These are phyloP conservation scores for Acer negundo DNA, from an alignment of 345 rosid species.

Conservation along the genomic window DNA sequence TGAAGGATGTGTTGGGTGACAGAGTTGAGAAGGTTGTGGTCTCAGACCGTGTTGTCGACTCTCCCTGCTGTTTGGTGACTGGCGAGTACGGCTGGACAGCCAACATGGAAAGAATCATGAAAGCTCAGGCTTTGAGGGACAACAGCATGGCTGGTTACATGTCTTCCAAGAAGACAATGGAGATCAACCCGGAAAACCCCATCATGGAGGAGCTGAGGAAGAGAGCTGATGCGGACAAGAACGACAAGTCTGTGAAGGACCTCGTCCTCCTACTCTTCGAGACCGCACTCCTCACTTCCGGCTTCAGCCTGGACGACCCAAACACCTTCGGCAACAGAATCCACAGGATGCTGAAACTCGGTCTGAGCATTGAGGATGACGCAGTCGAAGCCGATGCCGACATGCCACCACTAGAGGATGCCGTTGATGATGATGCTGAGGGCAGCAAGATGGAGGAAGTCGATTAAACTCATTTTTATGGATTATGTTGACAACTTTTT, in stretches of 20 bases:
- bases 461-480: conserved; percentile 41
- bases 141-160: conserved; percentile 88
- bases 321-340: conserved; percentile 87
- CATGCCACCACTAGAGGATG: conserved; percentile 77
- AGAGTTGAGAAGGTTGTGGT: conserved; percentile 82
- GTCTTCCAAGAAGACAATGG: conserved; percentile 91
- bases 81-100: conserved; percentile 93
- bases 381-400: conserved; percentile 69
- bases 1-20: conserved; percentile 81
- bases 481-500: too few relatives aligned
- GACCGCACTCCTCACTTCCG: conserved; percentile 82
- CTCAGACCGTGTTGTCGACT: conserved; percentile 83
- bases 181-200: conserved; percentile 80
- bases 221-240: conserved; percentile 80
- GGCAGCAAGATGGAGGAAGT: conserved; percentile 98
- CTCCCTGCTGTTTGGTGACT: conserved; percentile 84
- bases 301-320: conserved; percentile 89
- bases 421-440: conserved; percentile 62
- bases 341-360: conserved; percentile 86
- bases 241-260: conserved; percentile 90
- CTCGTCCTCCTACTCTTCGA: conserved; percentile 75
- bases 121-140: conserved; percentile 84
- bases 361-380: conserved; percentile 83
- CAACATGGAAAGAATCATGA: conserved; percentile 95
- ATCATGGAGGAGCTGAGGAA: conserved; percentile 92